Evolutionary conservation across 169 alveolate genomes (phyloP), one percentile per base, ranked within the genome.

Genomic region (Eimeria maxima): DNA sequence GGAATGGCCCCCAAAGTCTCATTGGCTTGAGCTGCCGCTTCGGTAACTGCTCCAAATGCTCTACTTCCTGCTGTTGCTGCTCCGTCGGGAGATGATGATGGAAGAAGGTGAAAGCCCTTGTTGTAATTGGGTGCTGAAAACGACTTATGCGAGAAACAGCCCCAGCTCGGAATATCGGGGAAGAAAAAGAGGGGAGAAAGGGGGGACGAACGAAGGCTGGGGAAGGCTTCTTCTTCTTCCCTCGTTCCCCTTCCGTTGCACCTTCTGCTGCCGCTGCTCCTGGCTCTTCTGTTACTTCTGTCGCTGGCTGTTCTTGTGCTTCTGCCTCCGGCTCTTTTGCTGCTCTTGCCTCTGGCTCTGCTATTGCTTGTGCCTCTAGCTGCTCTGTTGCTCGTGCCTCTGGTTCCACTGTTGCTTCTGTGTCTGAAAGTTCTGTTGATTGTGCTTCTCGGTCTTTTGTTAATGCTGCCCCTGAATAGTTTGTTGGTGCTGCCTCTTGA

Each of bases 401-500:
- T 53, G 63, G 18, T 16, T 53, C 18, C 63, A 16, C 2, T 53
- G 11, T 53, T 67, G 78, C 1, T 27, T 22, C 1, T 33, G 38
- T 33, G 38, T 1, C 38, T 33, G 38, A 1, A 33, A 33, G 38
- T 33, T 33, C 38, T 33, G 38, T 33, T 33, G 38, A 0, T 33
- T 33, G 38, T 33, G 38, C 1, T 0, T 33, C 38, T 33, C 0
- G 38, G 38, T 33, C 38, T 33, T 33, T 1, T 33, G 38, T 33
- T 33, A 1, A 33, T 33, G 38, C 38, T 33, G 38, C 38, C 38
- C 38, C 33, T n/a, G 60, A 42, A 33, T 2, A 38, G 0, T 47
- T 18, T 76, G 60, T 63, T 76, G 87, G 4, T 76, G 65, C 87
- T 42, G 87, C 63, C 29, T 33, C 87, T 76, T 63, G 55, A 3